Percentiles rank a stretch among this genome's conserved stretches.
These are phyloP conservation scores for Trichoderma asperelloides DNA, from an alignment of 495 filamentous ascomycete species.

Conservation along the genomic window DNA sequence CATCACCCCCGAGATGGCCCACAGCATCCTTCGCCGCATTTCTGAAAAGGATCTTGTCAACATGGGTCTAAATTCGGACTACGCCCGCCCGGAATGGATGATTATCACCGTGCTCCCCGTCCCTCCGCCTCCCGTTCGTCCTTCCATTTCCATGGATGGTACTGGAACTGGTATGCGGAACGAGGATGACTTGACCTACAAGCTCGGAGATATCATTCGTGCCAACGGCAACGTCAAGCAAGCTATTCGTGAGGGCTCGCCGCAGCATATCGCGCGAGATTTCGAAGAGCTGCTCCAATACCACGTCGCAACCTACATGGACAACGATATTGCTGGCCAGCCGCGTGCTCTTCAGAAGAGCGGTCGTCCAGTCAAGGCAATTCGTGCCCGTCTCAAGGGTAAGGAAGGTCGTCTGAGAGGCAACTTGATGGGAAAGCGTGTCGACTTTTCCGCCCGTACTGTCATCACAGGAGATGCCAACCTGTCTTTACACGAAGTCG, in stretches of 20 bases:
- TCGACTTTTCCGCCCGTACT: constrained; percentile 98
- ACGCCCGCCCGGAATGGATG: constrained; percentile 98
- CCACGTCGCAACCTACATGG: constrained; percentile 98
- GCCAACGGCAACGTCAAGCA: constrained; percentile 90
- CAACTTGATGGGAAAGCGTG: constrained; percentile 99
- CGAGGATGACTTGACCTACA: constrained; percentile 98
- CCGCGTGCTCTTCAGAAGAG: constrained; percentile 95
- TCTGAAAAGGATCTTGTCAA: constrained; percentile 68
- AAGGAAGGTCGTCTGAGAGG: constrained; percentile 96
- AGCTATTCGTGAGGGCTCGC: constrained; percentile 79
- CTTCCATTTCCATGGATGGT: constrained; percentile 90
- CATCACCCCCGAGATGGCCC: constrained; percentile 73
- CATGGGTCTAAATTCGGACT: constrained; percentile 85
- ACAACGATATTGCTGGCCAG: constrained; percentile 95
- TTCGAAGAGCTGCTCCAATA: constrained; percentile 92
- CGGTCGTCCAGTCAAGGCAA: constrained; percentile 89
- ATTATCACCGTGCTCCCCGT: constrained; percentile 90
- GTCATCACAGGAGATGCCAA: constrained; percentile 99
- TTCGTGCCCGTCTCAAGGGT: constrained; percentile 92
- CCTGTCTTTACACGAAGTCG: constrained; percentile 89
- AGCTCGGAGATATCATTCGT: constrained; percentile 94
- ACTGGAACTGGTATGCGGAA: constrained; percentile 77
- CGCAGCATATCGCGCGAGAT: constrained; percentile 77
- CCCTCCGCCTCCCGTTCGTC: constrained; percentile 88
- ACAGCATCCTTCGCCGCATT: constrained; percentile 79